phyloP scores from a whole-genome alignment of 805 yeast species.

The Lachancea quebecensis region DNA sequence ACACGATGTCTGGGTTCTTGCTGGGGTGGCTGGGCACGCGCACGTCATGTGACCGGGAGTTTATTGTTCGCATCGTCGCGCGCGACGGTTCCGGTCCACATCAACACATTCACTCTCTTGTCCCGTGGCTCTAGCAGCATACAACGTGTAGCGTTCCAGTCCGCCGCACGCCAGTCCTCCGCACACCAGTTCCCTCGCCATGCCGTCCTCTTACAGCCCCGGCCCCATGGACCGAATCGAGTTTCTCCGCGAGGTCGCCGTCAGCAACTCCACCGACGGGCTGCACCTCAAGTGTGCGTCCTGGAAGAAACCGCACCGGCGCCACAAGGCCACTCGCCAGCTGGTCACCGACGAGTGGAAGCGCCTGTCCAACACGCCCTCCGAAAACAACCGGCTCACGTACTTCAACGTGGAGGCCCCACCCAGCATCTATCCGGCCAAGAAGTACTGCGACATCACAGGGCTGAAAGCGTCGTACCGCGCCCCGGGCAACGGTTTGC shows the following conservation, averaged over 20 bases:
- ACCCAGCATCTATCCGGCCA: conserved; percentile 74
- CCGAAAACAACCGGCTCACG: conserved; percentile 38
- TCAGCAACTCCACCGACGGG: conserved; percentile 14
- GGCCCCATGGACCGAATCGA: conserved; percentile 18
- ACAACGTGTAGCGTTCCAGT: too few species aligned
- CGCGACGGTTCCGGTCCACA: too few species aligned
- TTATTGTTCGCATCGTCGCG: too few species aligned
- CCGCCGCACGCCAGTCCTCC: too few species aligned
- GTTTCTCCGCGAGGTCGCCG: conserved; percentile 23
- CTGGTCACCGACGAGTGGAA: conserved; percentile 71
- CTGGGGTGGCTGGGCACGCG: too few species aligned
- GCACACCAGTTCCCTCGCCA: neutral
- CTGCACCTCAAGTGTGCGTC: conserved; percentile 53
- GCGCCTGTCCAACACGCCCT: conserved; percentile 37
- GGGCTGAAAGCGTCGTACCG: conserved; percentile 77
- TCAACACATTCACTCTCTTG: too few species aligned
- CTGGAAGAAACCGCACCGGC: conserved; percentile 46
- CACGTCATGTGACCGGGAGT: too few species aligned
- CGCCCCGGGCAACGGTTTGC: conserved; percentile 63
- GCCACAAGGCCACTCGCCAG: conserved; percentile 72
- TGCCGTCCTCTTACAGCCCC: neutral
- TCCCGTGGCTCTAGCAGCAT: too few species aligned
- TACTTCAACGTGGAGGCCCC: conserved; percentile 73
- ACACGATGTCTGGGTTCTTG: too few species aligned
- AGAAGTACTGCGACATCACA: conserved; percentile 88